Evolutionary conservation across 345 rosid species (phyloP), one percentile per base, ranked within the genome.

Genomic region (Hibiscus tridactylites): DNA sequence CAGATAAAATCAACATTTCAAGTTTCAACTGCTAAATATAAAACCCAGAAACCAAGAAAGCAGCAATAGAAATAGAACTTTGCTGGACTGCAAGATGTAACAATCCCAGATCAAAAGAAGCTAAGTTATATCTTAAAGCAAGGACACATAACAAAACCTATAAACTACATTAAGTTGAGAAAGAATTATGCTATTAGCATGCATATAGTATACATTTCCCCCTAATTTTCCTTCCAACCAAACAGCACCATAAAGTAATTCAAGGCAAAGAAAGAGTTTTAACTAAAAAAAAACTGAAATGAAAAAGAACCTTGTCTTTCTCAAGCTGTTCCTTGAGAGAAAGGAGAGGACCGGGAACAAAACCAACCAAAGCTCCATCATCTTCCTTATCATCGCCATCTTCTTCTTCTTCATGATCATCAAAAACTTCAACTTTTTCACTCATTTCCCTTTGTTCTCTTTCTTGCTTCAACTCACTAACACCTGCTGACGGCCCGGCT

Each of bases 271-370:
- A 49, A 31, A 49, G 15, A 49, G n/a, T 5, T 56, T 64, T 9
- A 64, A 64, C 70, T 46, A 46, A 66, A 44, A 52, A 52, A 13
- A 26, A 6, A 19, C 0, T 53, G 26, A 46, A 65, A 26, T 39
- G 15, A 33, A 28, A 9, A 33, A 29, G 6, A 44, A 84, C 90
- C 88, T 86, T 79, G 80, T 84, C 88, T 78, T 84, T 84, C 71
- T 86, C 88, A 74, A 86, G 72, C 79, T 84, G 88, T 67, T 86
- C 86, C 75, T 84, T 84, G 80, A 86, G 88, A 70, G 90, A 79
- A 59, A 82, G 42, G 71, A 84, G 75, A 65, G 85, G 86, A 33
- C 88, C 86, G 17, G 90, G 88, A 16, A 78, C 81, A 73, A 84
- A 86, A 56, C 76, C 83, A 76, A 76, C 9, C 42, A 63, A 77